Conservation (phyloP, 192 early-diverging fungal genomes). For the Coemansia aciculifera region DNA sequence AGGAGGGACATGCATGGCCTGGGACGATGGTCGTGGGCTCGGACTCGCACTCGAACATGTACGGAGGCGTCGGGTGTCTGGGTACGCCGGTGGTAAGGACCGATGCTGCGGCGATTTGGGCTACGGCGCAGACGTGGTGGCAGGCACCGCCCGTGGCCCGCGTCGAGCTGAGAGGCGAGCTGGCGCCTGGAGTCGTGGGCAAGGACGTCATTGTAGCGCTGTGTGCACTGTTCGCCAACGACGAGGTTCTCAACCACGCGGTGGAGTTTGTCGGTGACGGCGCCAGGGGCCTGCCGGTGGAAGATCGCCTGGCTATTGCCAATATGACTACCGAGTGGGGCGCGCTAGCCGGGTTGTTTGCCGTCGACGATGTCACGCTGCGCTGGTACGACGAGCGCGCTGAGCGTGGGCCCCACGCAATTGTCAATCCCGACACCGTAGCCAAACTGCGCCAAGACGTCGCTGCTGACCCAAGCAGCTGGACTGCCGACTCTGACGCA, state of each 20-base stretch:
- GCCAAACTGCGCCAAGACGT: conserved; percentile 54
- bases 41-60: conserved; percentile 99
- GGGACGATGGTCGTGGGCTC: conserved; percentile 92
- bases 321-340: conserved; percentile 99
- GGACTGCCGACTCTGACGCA: conserved; percentile 61
- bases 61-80: conserved; percentile 92
- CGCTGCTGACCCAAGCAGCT: conserved; percentile 28
- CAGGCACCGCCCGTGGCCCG: conserved; percentile 93
- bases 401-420: conserved; percentile 33
- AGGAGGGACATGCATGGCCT: conserved; percentile 96
- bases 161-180: conserved; percentile 78
- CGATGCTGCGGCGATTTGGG: conserved; percentile 98
- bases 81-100: conserved; percentile 98
- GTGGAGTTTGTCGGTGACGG: conserved; percentile 89
- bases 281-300: conserved; percentile 67
- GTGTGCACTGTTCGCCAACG: conserved; percentile 89
- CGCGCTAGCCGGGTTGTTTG: conserved; percentile 94
- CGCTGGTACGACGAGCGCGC: conserved; percentile 72
- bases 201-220: conserved; percentile 97
- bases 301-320: conserved; percentile 92
- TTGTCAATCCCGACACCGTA: conserved; percentile 43
- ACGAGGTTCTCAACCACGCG: conserved; percentile 95
- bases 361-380: conserved; percentile 80
- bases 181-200: conserved; percentile 85
- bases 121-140: conserved; percentile 98